Evolutionary conservation across 1,139 yeast species (phyloP).

Genomic region (Hemisphaericaspora xylanilytica): DNA sequence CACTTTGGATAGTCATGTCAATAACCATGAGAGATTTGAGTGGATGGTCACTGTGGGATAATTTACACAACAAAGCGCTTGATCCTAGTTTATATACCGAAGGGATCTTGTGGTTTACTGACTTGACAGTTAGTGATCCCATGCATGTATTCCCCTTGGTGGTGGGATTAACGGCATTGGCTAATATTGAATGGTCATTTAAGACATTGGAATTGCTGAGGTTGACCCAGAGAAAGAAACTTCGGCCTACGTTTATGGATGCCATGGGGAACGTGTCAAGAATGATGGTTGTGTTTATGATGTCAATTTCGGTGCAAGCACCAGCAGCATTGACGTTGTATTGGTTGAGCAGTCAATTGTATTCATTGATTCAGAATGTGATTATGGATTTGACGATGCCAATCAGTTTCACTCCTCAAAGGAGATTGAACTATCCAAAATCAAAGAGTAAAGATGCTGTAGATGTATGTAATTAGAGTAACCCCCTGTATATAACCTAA

Average conservation of each 20-base stretch:
- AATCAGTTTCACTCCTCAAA: constrained; percentile 48
- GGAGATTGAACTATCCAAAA: constrained; percentile 18
- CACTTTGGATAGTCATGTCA: constrained; percentile 83
- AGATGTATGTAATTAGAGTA: background rate
- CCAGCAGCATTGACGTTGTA: constrained; percentile 77
- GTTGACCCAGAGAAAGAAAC: constrained; percentile 35
- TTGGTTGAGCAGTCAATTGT: constrained; percentile 83
- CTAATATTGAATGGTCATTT: constrained; percentile 75
- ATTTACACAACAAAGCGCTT: constrained; percentile 45
- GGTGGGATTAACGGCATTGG: constrained; percentile 66
- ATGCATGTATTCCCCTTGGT: constrained; percentile 64
- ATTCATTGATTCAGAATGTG: constrained; percentile 72
- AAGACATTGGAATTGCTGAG: constrained; percentile 55
- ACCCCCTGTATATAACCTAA: background rate
- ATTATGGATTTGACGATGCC: constrained; percentile 70
- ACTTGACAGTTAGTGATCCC: constrained; percentile 62
- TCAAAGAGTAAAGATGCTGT: constrained; percentile 3
- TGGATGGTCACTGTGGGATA: constrained; percentile 64
- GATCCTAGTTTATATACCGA: constrained; percentile 56
- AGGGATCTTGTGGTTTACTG: constrained; percentile 59
- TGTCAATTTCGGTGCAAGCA: constrained; percentile 84
- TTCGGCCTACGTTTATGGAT: constrained; percentile 61
- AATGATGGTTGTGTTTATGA: constrained; percentile 72
- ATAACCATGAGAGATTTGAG: constrained; percentile 72
- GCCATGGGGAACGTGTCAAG: constrained; percentile 64